A percentile compares a stretch with the other conserved stretches of the same genome.
Evolutionary conservation across 2,329 filamentous ascomycete genomes (phyloP).

Genomic region (Myriangium duriaei): DNA sequence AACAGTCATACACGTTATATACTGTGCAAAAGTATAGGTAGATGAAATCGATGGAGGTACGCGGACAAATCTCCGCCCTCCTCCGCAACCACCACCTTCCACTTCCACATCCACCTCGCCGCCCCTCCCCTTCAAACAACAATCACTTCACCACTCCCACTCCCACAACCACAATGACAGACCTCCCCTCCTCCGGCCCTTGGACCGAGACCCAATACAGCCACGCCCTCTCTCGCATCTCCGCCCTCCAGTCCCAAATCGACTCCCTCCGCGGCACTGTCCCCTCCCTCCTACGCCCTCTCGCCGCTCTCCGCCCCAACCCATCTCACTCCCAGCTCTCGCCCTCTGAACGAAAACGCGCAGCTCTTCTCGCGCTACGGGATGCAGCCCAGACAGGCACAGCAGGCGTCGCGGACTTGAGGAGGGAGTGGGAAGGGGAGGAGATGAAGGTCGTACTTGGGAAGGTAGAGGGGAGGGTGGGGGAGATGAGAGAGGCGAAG

Average conservation of each 20-base stretch:
- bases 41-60: no score
- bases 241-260: slow-evolving; percentile 32
- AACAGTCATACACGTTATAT: no score
- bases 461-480: slow-evolving; percentile 20
- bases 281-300: slow-evolving; percentile 29
- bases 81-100: background rate
- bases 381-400: background rate
- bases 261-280: slow-evolving; percentile 31
- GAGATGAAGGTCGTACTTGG: slow-evolving; percentile 12
- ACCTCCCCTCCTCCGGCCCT: no score
- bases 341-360: no score
- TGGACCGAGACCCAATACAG: slow-evolving; percentile 30
- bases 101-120: slow-evolving; percentile 3
- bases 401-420: background rate
- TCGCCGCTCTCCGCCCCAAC: slow-evolving; percentile 17
- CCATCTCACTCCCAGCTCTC: slow-evolving; percentile 4
- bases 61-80: no score
- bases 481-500: slow-evolving; percentile 23
- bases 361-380: slow-evolving; percentile 1
- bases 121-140: background rate
- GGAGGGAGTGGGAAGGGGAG: background rate
- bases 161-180: slow-evolving; percentile 1
- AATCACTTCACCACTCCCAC: background rate
- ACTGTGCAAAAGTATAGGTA: no score
- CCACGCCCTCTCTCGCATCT: slow-evolving; percentile 32